A percentile compares a stretch with the other conserved stretches of the same genome.
Conservation (phyloP, 1,139 yeast genomes). For the Hemisphaericaspora xylofermentans region DNA sequence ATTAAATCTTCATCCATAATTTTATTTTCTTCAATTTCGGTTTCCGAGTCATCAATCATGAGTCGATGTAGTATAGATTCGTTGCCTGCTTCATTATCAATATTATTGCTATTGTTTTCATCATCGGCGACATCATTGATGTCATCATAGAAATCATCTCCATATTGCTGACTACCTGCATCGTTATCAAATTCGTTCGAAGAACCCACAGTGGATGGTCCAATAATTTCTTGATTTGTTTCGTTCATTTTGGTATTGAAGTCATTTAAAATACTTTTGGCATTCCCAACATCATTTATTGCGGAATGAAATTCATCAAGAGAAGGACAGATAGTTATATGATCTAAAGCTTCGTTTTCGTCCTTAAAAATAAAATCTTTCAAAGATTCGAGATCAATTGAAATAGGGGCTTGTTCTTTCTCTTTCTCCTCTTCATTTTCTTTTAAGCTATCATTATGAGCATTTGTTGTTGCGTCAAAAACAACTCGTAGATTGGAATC, state of each 20-base stretch:
- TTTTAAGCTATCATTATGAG: constrained; percentile 12
- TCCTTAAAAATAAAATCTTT: constrained; percentile 28
- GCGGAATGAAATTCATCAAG: constrained; percentile 56
- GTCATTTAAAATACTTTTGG: constrained; percentile 51
- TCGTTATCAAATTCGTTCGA: constrained; percentile 17
- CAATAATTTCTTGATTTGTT: constrained; percentile 10
- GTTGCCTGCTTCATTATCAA: constrained; percentile 20
- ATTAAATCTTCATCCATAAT: constrained; percentile 67
- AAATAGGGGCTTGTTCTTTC: constrained; percentile 12
- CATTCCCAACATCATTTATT: constrained; percentile 56
- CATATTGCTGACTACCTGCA: constrained; percentile 37
- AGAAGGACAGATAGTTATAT: constrained; percentile 60
- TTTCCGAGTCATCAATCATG: constrained; percentile 12
- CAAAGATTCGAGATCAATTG: constrained; percentile 22
- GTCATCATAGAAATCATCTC: constrained; percentile 18
- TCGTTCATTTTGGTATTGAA: constrained; percentile 38
- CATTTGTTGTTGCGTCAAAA: constrained; percentile 52
- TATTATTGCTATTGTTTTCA: constrained; percentile 17
- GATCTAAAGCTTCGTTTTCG: constrained; percentile 33
- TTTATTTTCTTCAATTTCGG: constrained; percentile 24
- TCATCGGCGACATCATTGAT: constrained; percentile 20
- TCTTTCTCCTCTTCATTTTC: constrained; percentile 14
- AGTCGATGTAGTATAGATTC: constrained; percentile 25
- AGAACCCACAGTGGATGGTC: constrained; percentile 7
- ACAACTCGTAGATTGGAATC: constrained; percentile 62